Percentiles rank a stretch among this genome's conserved stretches.
phyloP scores from a whole-genome alignment of 805 yeast species.

The Naumovozyma castellii region DNA sequence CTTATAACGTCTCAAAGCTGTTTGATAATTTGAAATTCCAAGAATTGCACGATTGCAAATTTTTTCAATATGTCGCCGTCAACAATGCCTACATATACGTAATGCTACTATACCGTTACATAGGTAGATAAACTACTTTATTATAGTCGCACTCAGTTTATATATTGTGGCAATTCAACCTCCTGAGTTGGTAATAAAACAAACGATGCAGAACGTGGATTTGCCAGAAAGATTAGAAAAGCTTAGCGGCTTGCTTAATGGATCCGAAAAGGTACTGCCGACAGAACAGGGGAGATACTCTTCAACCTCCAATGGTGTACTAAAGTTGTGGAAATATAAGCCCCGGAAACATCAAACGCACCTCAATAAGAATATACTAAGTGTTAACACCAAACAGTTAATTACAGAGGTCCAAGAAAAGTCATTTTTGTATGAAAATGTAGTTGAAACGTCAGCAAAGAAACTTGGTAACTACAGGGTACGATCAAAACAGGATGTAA shows the following conservation, averaged over 20 bases:
- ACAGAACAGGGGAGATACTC: not conserved
- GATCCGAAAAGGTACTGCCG: not conserved
- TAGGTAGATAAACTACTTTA: not conserved
- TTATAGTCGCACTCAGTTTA: too few species aligned
- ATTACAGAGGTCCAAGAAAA: conserved; percentile 4
- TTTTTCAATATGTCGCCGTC: not conserved
- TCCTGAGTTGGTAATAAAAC: too few species aligned
- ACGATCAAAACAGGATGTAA: conserved; percentile 7
- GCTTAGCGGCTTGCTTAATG: not conserved
- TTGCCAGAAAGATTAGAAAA: not conserved
- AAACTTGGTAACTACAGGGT: conserved; percentile 6
- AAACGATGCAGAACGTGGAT: not conserved
- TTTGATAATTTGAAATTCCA: not conserved
- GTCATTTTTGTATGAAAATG: conserved; percentile 6
- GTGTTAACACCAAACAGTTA: conserved; percentile 5
- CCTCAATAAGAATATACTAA: conserved; percentile 3
- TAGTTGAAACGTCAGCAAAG: conserved; percentile 4
- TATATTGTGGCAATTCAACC: too few species aligned
- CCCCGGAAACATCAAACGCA: not conserved
- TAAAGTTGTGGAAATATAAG: conserved; percentile 9
- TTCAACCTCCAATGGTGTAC: not conserved
- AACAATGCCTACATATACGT: not conserved
- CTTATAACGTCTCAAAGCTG: too few species aligned
- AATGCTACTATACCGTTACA: not conserved
- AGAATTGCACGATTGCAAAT: not conserved